Evolutionary conservation across 2,329 filamentous ascomycete species (phyloP).

Genomic region (Claviceps cyperi): DNA sequence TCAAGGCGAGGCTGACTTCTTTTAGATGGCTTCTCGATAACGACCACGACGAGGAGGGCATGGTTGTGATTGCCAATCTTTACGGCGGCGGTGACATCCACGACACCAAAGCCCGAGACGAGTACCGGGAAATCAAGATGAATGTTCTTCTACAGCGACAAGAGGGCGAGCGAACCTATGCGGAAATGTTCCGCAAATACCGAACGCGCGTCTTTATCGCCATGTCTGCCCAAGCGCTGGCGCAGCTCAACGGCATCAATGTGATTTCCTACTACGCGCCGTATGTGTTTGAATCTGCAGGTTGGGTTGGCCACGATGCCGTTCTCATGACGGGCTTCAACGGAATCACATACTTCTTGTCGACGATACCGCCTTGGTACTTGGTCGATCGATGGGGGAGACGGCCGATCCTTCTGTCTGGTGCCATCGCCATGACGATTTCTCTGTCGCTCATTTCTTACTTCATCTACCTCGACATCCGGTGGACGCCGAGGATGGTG

Average conservation of each 20-base stretch:
- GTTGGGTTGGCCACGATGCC: constrained; percentile 83
- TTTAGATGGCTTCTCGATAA: constrained; percentile 88
- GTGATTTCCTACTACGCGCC: constrained; percentile 99
- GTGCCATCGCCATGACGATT: constrained; percentile 77
- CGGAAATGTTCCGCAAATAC: constrained; percentile 91
- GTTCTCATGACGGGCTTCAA: constrained; percentile 98
- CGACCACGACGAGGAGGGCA: constrained; percentile 95
- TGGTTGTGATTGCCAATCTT: constrained; percentile 93
- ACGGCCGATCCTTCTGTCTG: constrained; percentile 75
- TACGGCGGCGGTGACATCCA: constrained; percentile 95
- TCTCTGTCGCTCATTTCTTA: constrained; percentile 85
- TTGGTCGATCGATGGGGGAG: constrained; percentile 86
- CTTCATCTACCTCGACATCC: constrained; percentile 80
- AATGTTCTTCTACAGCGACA: constrained; percentile 83
- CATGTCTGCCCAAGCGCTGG: constrained; percentile 93
- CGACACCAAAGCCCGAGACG: constrained; percentile 79
- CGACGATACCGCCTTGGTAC: constrained; percentile 94
- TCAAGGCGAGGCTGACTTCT: neutral
- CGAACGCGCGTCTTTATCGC: constrained; percentile 88
- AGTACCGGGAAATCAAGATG: constrained; percentile 99
- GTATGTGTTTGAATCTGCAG: constrained; percentile 88
- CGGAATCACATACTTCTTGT: constrained; percentile 73
- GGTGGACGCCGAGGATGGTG: constrained; percentile 65
- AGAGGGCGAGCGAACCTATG: constrained; percentile 83
- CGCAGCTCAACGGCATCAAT: constrained; percentile 97